Evolutionary conservation across 768 basidiomycete species (phyloP).

Genomic region (Epithele typhae): DNA sequence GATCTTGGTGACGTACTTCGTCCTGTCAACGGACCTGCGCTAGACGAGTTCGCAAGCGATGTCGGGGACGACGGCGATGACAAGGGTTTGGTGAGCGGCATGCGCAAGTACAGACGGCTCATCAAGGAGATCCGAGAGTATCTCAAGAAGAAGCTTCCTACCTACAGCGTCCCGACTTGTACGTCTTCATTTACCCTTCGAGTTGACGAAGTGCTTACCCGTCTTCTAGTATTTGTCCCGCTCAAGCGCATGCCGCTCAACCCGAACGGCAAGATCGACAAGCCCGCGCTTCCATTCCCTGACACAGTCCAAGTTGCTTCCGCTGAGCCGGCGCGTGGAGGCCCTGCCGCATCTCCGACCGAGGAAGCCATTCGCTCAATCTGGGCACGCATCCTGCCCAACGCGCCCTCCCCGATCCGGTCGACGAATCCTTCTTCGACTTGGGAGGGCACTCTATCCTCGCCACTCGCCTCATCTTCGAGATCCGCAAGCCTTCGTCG

Average conservation of each 20-base stretch:
- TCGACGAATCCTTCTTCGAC: slow-evolving; percentile 97
- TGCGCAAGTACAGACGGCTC: slow-evolving; percentile 77
- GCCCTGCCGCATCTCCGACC: slow-evolving; percentile 53
- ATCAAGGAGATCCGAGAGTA: slow-evolving; percentile 95
- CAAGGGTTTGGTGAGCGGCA: slow-evolving; percentile 66
- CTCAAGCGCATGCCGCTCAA: slow-evolving; percentile 95
- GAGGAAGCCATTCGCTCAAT: slow-evolving; percentile 80
- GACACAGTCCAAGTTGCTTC: slow-evolving; percentile 75
- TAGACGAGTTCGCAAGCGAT: slow-evolving; percentile 72
- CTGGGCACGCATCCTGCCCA: slow-evolving; percentile 80
- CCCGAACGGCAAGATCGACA: slow-evolving; percentile 99
- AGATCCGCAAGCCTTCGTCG: slow-evolving; percentile 90
- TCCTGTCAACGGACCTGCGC: slow-evolving; percentile 70
- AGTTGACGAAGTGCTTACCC: not conserved
- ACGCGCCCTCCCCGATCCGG: slow-evolving; percentile 72
- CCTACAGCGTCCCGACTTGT: slow-evolving; percentile 91
- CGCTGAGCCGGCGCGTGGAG: slow-evolving; percentile 35
- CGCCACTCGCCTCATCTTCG: slow-evolving; percentile 94
- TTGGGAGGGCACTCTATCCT: slow-evolving; percentile 98
- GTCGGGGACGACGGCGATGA: slow-evolving; percentile 46
- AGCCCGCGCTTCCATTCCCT: slow-evolving; percentile 96
- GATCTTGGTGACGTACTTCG: slow-evolving; percentile 95
- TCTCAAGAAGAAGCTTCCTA: slow-evolving; percentile 94
- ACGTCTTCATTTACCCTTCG: slow-evolving; percentile 24
- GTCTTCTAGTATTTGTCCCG: slow-evolving; percentile 84